A percentile compares a stretch with the other conserved stretches of the same genome.
Conservation (phyloP, 176 grass and related monocot species). For the Echinochloa phyllopogon region DNA sequence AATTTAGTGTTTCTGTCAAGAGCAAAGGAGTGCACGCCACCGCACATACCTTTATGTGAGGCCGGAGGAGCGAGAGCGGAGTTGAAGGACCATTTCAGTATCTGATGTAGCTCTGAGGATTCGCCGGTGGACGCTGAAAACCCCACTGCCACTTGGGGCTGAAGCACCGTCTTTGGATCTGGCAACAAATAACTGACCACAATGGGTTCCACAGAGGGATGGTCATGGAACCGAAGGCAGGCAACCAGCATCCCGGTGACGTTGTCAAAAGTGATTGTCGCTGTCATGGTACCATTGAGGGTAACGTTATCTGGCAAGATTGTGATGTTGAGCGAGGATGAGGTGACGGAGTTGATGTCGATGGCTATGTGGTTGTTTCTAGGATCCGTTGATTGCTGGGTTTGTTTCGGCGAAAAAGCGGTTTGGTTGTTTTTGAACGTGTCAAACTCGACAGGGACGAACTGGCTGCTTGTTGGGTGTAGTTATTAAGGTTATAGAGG, state of each 20-base stretch:
- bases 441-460: constrained; percentile 20
- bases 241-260: not conserved
- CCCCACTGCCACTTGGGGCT: not conserved
- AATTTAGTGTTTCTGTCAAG: no score
- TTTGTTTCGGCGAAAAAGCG: no score
- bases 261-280: not conserved
- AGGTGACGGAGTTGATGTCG: not conserved
- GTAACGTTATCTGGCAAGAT: not conserved
- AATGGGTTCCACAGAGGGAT: no score
- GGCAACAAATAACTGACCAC: not conserved
- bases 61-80: not conserved
- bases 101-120: not conserved
- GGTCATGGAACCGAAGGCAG: not conserved
- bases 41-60: no score
- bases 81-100: constrained; percentile 21
- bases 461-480: no score
- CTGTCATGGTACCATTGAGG: not conserved
- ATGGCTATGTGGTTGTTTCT: not conserved
- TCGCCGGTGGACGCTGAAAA: not conserved
- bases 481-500: no score
- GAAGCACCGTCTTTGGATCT: not conserved
- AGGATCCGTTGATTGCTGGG: no score
- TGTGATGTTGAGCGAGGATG: not conserved
- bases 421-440: not conserved
- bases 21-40: no score